phyloP scores from a whole-genome alignment of 176 grass and related monocot species.

The Hordeum vulgare region MorexV3_pseudomolecules_assembly NC_058519.1:607264645-607265144 shows the following conservation, averaged over 20 bases:
- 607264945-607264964: neutral
- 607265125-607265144: neutral
- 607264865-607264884: neutral
- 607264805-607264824: neutral
- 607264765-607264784: neutral
- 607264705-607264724: conserved; percentile 96
- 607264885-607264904: neutral
- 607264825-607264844: neutral
- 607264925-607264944: neutral
- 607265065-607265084: conserved; percentile 93
- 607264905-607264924: neutral
- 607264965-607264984: neutral
- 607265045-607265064: conserved; percentile 89
- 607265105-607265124: conserved; percentile 40
- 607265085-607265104: conserved; percentile 97
- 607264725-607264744: conserved; percentile 19
- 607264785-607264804: neutral
- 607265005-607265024: conserved; percentile 35
- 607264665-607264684: conserved; percentile 99
- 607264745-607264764: neutral
- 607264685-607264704: conserved; percentile 94
- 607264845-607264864: neutral
- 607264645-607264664: conserved; percentile 78
- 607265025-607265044: conserved; percentile 92
- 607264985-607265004: neutral